Evolutionary conservation across 2,329 filamentous ascomycete genomes (phyloP).

Genomic region (Stachybotrys echinatus): DNA sequence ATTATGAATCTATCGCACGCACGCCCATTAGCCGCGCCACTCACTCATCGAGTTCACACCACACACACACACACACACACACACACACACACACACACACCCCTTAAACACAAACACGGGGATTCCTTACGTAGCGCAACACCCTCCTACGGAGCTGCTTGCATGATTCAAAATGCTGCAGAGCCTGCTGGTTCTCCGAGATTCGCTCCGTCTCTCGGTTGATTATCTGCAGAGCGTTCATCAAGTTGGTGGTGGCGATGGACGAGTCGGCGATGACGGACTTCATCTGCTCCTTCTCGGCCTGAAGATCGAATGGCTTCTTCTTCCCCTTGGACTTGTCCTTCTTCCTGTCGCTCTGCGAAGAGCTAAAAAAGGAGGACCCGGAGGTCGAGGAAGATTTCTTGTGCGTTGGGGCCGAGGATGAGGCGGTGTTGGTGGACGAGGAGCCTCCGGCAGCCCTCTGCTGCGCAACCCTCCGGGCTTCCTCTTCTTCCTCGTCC

Average conservation of each 20-base stretch:
- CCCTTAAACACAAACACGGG: too few species aligned
- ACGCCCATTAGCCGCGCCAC: neutral
- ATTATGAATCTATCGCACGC: slow-evolving; percentile 66
- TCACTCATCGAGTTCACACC: too few species aligned
- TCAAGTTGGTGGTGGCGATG: slow-evolving; percentile 84
- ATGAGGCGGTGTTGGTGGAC: slow-evolving; percentile 6
- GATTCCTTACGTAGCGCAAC: slow-evolving; percentile 72
- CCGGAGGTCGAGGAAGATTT: slow-evolving; percentile 33
- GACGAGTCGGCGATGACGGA: slow-evolving; percentile 84
- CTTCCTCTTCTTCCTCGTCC: slow-evolving; percentile 57
- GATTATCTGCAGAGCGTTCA: slow-evolving; percentile 82
- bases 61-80: too few species aligned
- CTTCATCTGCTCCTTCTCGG: slow-evolving; percentile 82
- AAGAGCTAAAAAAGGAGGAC: slow-evolving; percentile 33
- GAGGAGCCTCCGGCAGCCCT: slow-evolving; percentile 14
- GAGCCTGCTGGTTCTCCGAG: slow-evolving; percentile 73
- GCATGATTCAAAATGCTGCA: slow-evolving; percentile 77
- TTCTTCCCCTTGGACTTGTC: slow-evolving; percentile 49
- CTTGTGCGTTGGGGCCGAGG: slow-evolving; percentile 14
- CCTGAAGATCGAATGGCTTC: slow-evolving; percentile 74
- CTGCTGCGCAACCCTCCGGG: slow-evolving; percentile 19
- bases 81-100: too few species aligned
- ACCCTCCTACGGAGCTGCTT: slow-evolving; percentile 81
- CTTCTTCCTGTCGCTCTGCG: slow-evolving; percentile 42
- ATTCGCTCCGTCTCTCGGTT: slow-evolving; percentile 86